A percentile compares a stretch with the other conserved stretches of the same genome.
Evolutionary conservation across 495 filamentous ascomycete species (phyloP).

Genomic region (Bryoglossum gracile): DNA sequence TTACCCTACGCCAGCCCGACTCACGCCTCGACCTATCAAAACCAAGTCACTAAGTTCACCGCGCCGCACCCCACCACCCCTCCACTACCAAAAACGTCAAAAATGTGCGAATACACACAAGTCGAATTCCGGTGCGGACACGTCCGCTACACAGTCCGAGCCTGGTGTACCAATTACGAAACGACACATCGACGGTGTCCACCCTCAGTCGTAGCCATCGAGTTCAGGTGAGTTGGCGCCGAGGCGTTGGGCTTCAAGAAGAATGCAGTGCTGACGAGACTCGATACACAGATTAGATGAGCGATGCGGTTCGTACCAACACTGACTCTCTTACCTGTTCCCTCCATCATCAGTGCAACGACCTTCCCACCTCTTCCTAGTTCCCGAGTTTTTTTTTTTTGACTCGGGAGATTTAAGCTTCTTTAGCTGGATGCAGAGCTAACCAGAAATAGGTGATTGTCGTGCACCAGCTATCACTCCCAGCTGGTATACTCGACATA

Average conservation of each 20-base stretch:
- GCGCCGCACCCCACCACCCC: slow-evolving; percentile 6
- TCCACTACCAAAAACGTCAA: too few species aligned
- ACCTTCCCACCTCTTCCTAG: too few species aligned
- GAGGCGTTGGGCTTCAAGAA: not conserved
- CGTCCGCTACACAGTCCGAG: slow-evolving; percentile 23
- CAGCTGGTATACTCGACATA: too few species aligned
- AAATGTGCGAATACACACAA: slow-evolving; percentile 26
- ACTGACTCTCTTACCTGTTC: not conserved
- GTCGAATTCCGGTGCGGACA: slow-evolving; percentile 24
- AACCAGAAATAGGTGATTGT: slow-evolving; percentile 17
- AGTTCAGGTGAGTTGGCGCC: slow-evolving; percentile 21
- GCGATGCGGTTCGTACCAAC: slow-evolving; percentile 20
- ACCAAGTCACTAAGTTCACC: not conserved
- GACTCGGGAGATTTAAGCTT: not conserved
- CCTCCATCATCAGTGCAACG: too few species aligned
- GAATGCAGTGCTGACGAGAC: slow-evolving; percentile 6
- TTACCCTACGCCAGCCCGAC: not conserved
- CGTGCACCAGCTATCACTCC: slow-evolving; percentile 19
- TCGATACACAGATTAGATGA: slow-evolving; percentile 20
- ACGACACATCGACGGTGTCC: slow-evolving; percentile 24
- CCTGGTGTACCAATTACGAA: slow-evolving; percentile 25
- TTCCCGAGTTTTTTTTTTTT: too few species aligned
- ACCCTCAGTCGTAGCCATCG: slow-evolving; percentile 22
- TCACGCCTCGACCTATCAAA: not conserved
- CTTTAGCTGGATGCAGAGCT: not conserved